These are phyloP conservation scores for Aurantiochytrium sp. DNA, from an alignment of 108 stramenopile genomes.

Conservation along the genomic window DNA sequence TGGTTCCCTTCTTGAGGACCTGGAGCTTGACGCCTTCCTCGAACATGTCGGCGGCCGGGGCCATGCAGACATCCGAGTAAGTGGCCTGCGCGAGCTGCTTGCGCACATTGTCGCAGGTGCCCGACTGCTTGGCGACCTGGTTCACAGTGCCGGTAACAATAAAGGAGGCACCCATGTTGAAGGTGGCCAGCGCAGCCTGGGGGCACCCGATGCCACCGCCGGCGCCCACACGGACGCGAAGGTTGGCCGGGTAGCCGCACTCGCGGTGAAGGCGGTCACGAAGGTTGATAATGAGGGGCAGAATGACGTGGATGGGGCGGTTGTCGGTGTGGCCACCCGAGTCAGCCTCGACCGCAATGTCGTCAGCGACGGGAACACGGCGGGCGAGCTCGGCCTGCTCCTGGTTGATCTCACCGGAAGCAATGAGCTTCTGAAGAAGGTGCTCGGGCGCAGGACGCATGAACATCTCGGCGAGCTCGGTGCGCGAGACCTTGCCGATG, in stretches of 20 bases:
- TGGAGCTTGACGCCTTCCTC: neutral
- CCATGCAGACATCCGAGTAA: neutral
- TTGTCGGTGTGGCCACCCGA: neutral
- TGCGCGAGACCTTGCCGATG: neutral
- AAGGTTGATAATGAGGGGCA: neutral
- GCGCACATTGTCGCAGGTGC: neutral
- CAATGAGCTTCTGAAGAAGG: neutral
- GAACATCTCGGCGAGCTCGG: neutral
- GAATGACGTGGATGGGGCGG: slow-evolving; percentile 3
- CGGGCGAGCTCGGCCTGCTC: neutral
- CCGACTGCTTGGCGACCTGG: neutral
- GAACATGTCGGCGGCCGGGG: neutral
- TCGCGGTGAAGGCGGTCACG: neutral
- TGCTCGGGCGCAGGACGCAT: neutral
- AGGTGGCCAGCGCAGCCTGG: neutral
- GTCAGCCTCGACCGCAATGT: neutral
- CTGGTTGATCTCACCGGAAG: neutral
- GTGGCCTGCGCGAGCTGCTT: neutral
- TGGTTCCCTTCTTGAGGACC: neutral
- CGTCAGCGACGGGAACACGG: neutral
- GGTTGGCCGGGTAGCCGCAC: neutral
- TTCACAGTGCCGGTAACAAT: neutral
- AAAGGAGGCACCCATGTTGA: neutral
- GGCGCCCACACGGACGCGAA: neutral
- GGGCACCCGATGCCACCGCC: neutral